phyloP scores from a whole-genome alignment of 1,284 basidiomycete genomes.

The Apiotrichum gracile region DNA sequence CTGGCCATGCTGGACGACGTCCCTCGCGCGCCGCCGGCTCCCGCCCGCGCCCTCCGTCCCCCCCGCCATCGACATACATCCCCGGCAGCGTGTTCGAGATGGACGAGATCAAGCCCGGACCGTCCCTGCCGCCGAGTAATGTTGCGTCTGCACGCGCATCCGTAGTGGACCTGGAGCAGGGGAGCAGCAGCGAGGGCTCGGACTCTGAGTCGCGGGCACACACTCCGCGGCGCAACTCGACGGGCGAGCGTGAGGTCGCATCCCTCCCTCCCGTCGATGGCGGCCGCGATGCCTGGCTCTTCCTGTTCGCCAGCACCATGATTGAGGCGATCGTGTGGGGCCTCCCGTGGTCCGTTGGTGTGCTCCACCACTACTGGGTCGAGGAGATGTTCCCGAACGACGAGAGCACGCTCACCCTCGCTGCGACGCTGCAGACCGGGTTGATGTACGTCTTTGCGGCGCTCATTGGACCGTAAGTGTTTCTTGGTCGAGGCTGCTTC shows the following conservation, averaged over 20 bases:
- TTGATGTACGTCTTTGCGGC: slow-evolving; percentile 38
- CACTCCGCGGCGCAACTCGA: background rate
- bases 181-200: background rate
- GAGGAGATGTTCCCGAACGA: slow-evolving; percentile 27
- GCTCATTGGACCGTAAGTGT: slow-evolving; percentile 37
- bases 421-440: slow-evolving; percentile 42
- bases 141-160: background rate
- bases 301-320: slow-evolving; percentile 32
- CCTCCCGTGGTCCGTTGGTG: slow-evolving; percentile 42
- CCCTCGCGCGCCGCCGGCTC: background rate
- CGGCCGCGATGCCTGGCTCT: slow-evolving; percentile 40
- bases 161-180: background rate
- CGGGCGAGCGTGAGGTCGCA: slow-evolving; percentile 1
- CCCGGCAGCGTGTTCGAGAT: background rate
- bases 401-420: slow-evolving; percentile 37
- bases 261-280: slow-evolving; percentile 40
- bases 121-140: background rate
- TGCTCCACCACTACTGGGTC: slow-evolving; percentile 44
- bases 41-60: background rate
- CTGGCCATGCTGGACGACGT: background rate
- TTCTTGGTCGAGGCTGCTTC: rapidly evolving
- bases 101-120: background rate
- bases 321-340: slow-evolving; percentile 32
- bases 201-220: background rate
- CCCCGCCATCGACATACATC: background rate